Evolutionary conservation across 305 asterid genomes (phyloP).

Genomic region (Fraxinus nigra): DNA sequence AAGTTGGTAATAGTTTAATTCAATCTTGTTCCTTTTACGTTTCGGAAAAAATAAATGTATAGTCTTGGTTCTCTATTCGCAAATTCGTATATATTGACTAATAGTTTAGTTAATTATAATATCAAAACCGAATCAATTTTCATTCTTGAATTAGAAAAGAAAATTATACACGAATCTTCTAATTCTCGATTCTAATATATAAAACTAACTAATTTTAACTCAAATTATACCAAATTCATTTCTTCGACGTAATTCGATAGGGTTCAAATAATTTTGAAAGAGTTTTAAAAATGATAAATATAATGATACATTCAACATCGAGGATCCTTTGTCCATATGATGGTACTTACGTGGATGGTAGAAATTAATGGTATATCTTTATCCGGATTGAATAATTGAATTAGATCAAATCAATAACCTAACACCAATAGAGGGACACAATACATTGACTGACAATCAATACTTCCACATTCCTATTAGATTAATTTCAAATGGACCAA

Average conservation of each 20-base stretch:
- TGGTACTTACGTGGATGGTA: background rate
- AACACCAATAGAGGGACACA: conserved; percentile 26
- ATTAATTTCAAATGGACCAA: background rate
- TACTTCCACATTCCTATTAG: background rate
- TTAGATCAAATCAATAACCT: conserved; percentile 28
- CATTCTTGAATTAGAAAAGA: too few species aligned
- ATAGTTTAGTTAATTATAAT: background rate
- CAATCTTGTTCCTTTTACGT: background rate
- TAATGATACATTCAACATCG: background rate
- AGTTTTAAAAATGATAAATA: background rate
- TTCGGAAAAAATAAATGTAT: too few species aligned
- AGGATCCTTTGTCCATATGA: background rate
- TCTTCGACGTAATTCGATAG: background rate
- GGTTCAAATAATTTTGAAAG: background rate
- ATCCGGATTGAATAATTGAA: conserved; percentile 15
- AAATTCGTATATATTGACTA: background rate
- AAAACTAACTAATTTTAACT: too few species aligned
- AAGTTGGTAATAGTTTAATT: background rate
- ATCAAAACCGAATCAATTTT: background rate
- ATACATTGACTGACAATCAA: background rate
- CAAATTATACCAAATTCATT: background rate
- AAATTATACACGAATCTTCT: background rate
- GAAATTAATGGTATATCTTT: background rate
- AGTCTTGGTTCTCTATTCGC: background rate
- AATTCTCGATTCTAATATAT: too few species aligned